A percentile compares a stretch with the other conserved stretches of the same genome.
These are phyloP conservation scores for Decorospora gaudefroyi DNA, from an alignment of 2,329 filamentous ascomycete species.

Conservation along the genomic window DNA sequence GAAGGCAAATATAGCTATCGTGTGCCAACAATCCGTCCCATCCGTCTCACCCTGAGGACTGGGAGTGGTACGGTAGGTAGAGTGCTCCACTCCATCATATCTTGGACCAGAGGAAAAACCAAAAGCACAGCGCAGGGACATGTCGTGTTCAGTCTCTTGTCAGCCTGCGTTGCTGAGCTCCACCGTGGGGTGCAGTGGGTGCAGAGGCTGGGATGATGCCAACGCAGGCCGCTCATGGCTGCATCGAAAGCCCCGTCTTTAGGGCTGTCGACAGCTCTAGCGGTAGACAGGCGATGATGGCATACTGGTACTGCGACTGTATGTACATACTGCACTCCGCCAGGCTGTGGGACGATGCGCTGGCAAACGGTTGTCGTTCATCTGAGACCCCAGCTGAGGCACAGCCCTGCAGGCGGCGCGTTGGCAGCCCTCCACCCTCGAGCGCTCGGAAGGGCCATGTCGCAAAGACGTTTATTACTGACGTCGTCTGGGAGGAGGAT, in stretches of 20 bases:
- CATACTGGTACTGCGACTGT: too few relatives aligned
- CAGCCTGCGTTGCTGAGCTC: slow-evolving; percentile 28
- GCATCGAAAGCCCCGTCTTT: slow-evolving; percentile 14
- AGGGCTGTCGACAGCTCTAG: slow-evolving; percentile 14
- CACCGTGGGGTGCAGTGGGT: slow-evolving; percentile 26
- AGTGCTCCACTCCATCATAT: slow-evolving; percentile 17
- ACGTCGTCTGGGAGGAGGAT: slow-evolving; percentile 24
- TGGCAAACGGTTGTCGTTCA: slow-evolving; percentile 29
- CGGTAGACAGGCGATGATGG: slow-evolving; percentile 20
- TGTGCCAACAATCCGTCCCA: background rate
- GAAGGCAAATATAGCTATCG: slow-evolving; percentile 4
- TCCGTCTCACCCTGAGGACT: slow-evolving; percentile 10
- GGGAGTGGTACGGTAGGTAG: slow-evolving; percentile 17
- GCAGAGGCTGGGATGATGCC: slow-evolving; percentile 11
- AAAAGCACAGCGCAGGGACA: slow-evolving; percentile 16
- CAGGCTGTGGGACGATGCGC: slow-evolving; percentile 29
- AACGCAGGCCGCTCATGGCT: slow-evolving; percentile 28
- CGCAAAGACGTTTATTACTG: slow-evolving; percentile 22
- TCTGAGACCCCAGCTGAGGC: slow-evolving; percentile 26
- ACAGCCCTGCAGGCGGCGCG: slow-evolving; percentile 31
- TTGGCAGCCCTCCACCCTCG: slow-evolving; percentile 23
- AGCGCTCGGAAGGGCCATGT: slow-evolving; percentile 21
- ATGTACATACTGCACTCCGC: slow-evolving; percentile 20
- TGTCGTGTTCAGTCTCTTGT: slow-evolving; percentile 17
- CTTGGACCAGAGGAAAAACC: slow-evolving; percentile 12